Evolutionary conservation across 1,284 basidiomycete species (phyloP).

Genomic region (Lentinula novae-zelandiae): DNA sequence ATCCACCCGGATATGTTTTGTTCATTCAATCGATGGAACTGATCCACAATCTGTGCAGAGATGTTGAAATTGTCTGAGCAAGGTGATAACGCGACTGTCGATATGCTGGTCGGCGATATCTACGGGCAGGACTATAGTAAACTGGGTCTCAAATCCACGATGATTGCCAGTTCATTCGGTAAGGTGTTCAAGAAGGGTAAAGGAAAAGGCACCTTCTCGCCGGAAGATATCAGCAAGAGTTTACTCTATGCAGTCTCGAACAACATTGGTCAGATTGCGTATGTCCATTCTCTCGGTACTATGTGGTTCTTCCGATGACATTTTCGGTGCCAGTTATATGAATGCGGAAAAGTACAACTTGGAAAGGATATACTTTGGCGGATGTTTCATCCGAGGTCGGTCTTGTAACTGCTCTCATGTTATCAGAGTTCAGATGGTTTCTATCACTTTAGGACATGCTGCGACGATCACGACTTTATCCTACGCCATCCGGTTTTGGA

Average conservation of each 20-base stretch:
- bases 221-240: slow-evolving; percentile 94
- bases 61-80: slow-evolving; percentile 93
- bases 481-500: slow-evolving; percentile 99
- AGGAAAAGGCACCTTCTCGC: slow-evolving; percentile 73
- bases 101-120: slow-evolving; percentile 99
- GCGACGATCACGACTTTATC: slow-evolving; percentile 97
- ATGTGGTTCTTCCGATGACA: slow-evolving; percentile 5
- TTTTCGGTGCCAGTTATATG: slow-evolving; percentile 76
- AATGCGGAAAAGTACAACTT: slow-evolving; percentile 99
- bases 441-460: slow-evolving; percentile 69
- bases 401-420: background rate
- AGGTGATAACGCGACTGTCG: slow-evolving; percentile 92
- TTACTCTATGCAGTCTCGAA: slow-evolving; percentile 96
- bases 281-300: slow-evolving; percentile 35
- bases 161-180: slow-evolving; percentile 97
- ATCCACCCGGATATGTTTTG: slow-evolving; percentile 6
- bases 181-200: slow-evolving; percentile 95
- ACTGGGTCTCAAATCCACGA: slow-evolving; percentile 94
- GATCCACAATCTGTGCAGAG: slow-evolving; percentile 49
- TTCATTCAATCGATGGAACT: slow-evolving; percentile 10
- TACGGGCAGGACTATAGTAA: slow-evolving; percentile 94
- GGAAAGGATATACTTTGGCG: slow-evolving; percentile 98
- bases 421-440: background rate
- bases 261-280: slow-evolving; percentile 99
- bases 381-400: slow-evolving; percentile 95